Conservation (phyloP, 305 asterid species). For the Plantago rigida region DNA sequence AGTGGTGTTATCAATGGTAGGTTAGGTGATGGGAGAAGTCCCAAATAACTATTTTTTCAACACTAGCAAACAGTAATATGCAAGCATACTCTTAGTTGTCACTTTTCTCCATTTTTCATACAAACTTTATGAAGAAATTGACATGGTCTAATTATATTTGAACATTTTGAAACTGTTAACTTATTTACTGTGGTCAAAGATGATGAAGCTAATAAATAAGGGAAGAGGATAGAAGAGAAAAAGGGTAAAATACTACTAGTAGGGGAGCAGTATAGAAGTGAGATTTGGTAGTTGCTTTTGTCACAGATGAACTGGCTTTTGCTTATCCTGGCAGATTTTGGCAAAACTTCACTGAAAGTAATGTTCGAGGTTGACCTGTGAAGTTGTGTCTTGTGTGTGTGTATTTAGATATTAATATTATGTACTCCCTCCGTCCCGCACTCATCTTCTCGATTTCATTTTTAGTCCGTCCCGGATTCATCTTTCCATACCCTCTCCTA, state of each 20-base stretch:
- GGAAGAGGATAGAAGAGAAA: too few relatives aligned
- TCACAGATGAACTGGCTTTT: constrained; percentile 15
- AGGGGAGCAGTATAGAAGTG: background rate
- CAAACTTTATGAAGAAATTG: too few relatives aligned
- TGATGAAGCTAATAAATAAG: background rate
- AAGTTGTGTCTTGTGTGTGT: background rate
- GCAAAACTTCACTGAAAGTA: constrained; percentile 14
- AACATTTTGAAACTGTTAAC: constrained; percentile 10
- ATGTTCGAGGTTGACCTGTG: constrained; percentile 17
- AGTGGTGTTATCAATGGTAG: constrained; percentile 65
- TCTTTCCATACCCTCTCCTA: too few relatives aligned
- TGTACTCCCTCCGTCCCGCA: too few relatives aligned
- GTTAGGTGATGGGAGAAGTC: constrained; percentile 68
- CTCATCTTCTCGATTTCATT: too few relatives aligned
- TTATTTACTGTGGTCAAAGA: constrained; percentile 9
- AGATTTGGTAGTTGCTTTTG: constrained; percentile 23
- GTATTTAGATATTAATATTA: background rate
- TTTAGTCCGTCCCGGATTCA: too few relatives aligned
- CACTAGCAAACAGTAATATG: constrained; percentile 43
- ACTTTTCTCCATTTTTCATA: constrained; percentile 3
- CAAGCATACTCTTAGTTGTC: constrained; percentile 48
- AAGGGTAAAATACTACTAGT: too few relatives aligned
- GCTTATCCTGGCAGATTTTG: constrained; percentile 18
- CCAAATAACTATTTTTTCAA: constrained; percentile 29
- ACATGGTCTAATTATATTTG: too few relatives aligned